phyloP scores from a whole-genome alignment of 805 yeast genomes.

The Saccharomycopsis lassenensis region DNA sequence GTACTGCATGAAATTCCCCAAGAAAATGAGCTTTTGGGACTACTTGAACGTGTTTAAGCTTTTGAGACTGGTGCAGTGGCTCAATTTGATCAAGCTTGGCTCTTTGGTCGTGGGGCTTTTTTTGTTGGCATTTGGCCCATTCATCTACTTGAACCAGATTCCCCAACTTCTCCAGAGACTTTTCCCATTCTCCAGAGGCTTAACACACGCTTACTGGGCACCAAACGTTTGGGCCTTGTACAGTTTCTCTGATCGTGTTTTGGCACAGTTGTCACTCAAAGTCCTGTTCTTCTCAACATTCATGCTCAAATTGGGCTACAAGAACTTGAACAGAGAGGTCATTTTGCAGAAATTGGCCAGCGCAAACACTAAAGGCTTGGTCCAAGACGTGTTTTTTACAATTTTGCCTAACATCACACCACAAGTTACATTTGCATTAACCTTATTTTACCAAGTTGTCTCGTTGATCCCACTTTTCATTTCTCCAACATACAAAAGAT shows the following conservation, averaged over 20 bases:
- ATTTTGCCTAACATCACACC: conserved; percentile 78
- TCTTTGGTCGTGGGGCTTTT: conserved; percentile 52
- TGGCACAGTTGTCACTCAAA: conserved; percentile 29
- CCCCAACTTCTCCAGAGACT: conserved; percentile 58
- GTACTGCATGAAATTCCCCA: conserved; percentile 44
- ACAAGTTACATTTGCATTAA: conserved; percentile 59
- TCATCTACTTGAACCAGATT: conserved; percentile 43
- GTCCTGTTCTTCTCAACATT: conserved; percentile 35
- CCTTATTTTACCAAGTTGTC: conserved; percentile 74
- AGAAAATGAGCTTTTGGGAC: conserved; percentile 20
- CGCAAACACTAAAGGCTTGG: conserved; percentile 51
- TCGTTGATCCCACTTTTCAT: conserved; percentile 62
- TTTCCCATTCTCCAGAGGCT: conserved; percentile 89
- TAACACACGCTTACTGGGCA: conserved; percentile 99
- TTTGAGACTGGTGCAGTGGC: conserved; percentile 36
- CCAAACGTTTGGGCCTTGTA: conserved; percentile 96
- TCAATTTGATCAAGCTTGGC: conserved; percentile 50
- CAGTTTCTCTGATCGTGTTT: conserved; percentile 65
- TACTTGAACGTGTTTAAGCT: background rate
- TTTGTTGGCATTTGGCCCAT: conserved; percentile 67
- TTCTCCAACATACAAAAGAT: conserved; percentile 66
- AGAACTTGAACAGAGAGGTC: conserved; percentile 4
- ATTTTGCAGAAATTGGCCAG: conserved; percentile 4
- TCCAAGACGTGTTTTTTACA: conserved; percentile 79
- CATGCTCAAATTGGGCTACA: conserved; percentile 25